Base-by-base conservation (phyloP, 1,284 basidiomycete species). In the Abortiporus biennis region DNA sequence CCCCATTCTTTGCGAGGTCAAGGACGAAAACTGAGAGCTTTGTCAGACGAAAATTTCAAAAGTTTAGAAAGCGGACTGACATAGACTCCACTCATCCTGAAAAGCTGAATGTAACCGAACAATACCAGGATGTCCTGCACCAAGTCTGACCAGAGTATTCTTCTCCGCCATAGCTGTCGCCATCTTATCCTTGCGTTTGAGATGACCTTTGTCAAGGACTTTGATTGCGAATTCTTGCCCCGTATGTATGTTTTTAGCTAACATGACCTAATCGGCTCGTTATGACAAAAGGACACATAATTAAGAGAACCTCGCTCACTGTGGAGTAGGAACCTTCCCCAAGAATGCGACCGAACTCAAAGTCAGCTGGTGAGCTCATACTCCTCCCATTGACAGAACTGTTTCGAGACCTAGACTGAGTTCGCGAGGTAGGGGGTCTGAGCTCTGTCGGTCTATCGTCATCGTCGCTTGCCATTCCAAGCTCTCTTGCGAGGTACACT, bases 1-100 rank as follows among this genome's bases (percentile, higher is more conserved):
- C 93, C 27, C 92, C 93, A 57, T 95, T 93, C n/a, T 73, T 70
- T 0, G 88, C 91, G 12, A 92, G 71, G 60, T 96, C 92, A 47
- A 96, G 72, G 0, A 94, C 92, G 53, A 94, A 96, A 64, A 92
- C 92, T 95, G 53, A 19, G 27, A 29, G 27, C n/a, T 9, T 9
- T 9, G 27, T 9, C 8, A 9, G 21, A 46, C 47, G 27, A 29
- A 12, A 16, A 16, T n/a, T 20, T 20, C 12, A 40, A 17, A 23
- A 9, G 31, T 20, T 32, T 17, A 12, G 21, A 40, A 40, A 30
- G 20, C 4, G 27, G 17, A 74, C 83, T 69, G 60, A 92, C 89
- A 94, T 40, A 93, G 68, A 59, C 84, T 85, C 67, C 77, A 82
- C 19, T 80, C 73, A 57, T 94, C 91, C 49, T 92, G 89, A 57